Evolutionary conservation across 2,329 filamentous ascomycete species (phyloP).

Genomic region (Talaromyces verruculosus): DNA sequence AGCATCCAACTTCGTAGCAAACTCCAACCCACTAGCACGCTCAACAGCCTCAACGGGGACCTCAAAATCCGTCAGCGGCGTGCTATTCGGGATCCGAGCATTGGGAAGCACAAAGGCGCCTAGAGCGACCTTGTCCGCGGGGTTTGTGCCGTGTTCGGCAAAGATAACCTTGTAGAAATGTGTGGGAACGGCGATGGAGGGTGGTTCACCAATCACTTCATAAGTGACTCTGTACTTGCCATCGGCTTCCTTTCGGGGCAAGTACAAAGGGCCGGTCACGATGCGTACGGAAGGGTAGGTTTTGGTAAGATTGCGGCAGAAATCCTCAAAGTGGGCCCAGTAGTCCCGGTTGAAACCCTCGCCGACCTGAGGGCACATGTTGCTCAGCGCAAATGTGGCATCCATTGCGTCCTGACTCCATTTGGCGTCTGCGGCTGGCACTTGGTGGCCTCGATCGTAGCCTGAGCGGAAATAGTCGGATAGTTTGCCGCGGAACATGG

Average conservation of each 20-base stretch:
- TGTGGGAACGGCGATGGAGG: constrained; percentile 92
- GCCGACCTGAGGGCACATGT: constrained; percentile 98
- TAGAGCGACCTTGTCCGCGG: constrained; percentile 73
- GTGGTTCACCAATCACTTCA: constrained; percentile 91
- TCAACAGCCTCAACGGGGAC: constrained; percentile 92
- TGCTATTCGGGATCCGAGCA: constrained; percentile 80
- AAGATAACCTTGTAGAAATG: constrained; percentile 99
- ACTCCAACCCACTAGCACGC: constrained; percentile 87
- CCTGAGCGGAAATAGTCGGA: constrained; percentile 94
- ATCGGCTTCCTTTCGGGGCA: constrained; percentile 82
- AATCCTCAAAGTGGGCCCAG: constrained; percentile 98
- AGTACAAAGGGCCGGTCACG: constrained; percentile 89
- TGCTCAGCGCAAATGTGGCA: constrained; percentile 86
- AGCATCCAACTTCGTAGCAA: constrained; percentile 74
- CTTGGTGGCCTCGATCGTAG: constrained; percentile 95
- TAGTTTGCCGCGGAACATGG: constrained; percentile 83
- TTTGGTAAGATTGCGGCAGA: constrained; percentile 78
- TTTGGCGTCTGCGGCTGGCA: constrained; percentile 92
- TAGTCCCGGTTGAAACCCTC: constrained; percentile 99
- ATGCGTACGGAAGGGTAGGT: constrained; percentile 85
- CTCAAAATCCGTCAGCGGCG: constrained; percentile 87
- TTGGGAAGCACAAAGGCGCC: constrained; percentile 96
- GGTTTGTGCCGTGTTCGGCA: constrained; percentile 72
- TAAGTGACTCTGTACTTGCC: constrained; percentile 95
- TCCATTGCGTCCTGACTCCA: constrained; percentile 95